These are phyloP conservation scores for Fusarium heterosporum DNA, from an alignment of 2,329 filamentous ascomycete species.

Conservation along the genomic window DNA sequence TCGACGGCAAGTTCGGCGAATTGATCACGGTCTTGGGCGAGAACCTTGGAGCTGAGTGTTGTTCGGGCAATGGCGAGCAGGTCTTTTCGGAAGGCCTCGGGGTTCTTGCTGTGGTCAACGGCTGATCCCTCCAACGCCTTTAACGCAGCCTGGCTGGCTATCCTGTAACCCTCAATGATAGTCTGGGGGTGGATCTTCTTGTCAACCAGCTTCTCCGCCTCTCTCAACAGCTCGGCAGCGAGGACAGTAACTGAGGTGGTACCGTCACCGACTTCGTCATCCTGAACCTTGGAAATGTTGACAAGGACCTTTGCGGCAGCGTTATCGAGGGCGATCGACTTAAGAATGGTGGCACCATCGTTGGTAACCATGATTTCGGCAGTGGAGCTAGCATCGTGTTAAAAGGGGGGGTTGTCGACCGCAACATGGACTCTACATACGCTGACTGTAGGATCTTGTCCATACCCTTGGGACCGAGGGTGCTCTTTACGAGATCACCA, in stretches of 20 bases:
- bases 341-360: conserved; percentile 97
- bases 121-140: conserved; percentile 85
- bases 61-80: conserved; percentile 91
- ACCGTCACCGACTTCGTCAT: conserved; percentile 97
- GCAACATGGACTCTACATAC: conserved; percentile 64
- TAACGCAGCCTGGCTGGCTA: conserved; percentile 91
- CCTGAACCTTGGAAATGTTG: conserved; percentile 99
- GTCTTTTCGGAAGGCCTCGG: conserved; percentile 88
- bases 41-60: conserved; percentile 96
- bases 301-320: conserved; percentile 98
- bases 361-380: conserved; percentile 99
- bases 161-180: conserved; percentile 98
- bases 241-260: conserved; percentile 98
- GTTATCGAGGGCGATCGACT: conserved; percentile 98
- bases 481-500: conserved; percentile 97
- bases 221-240: conserved; percentile 92
- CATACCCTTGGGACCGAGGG: conserved; percentile 97
- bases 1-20: conserved; percentile 92
- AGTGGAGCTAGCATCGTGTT: conserved; percentile 74
- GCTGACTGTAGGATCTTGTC: conserved; percentile 98
- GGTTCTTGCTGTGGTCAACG: conserved; percentile 88
- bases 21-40: conserved; percentile 92
- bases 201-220: conserved; percentile 96
- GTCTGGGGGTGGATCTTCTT: conserved; percentile 99
- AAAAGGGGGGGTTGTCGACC: conserved; percentile 34